phyloP scores from a whole-genome alignment of 306 rosid species.

The Parietaria judaica region DNA sequence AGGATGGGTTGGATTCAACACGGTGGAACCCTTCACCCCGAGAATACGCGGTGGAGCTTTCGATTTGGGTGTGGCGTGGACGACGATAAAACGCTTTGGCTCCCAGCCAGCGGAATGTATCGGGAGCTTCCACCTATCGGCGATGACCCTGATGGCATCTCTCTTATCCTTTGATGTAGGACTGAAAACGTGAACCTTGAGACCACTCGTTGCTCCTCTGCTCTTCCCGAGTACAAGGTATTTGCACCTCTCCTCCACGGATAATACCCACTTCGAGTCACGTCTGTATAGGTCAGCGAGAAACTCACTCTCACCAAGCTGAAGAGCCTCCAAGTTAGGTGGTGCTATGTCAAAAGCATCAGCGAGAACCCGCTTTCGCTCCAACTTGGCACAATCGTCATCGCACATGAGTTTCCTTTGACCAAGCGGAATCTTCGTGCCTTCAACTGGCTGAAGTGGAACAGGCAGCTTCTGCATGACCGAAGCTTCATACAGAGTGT shows the following conservation, averaged over 20 bases:
- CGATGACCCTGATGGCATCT: slow-evolving; percentile 69
- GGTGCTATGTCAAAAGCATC: slow-evolving; percentile 77
- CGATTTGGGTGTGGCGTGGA: slow-evolving; percentile 70
- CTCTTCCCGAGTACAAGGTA: slow-evolving; percentile 71
- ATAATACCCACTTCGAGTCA: slow-evolving; percentile 81
- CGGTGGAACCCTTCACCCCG: slow-evolving; percentile 67
- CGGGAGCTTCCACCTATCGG: slow-evolving; percentile 86
- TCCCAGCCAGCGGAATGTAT: slow-evolving; percentile 85
- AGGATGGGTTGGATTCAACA: slow-evolving; percentile 37
- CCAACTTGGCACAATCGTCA: slow-evolving; percentile 83
- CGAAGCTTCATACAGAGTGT: slow-evolving; percentile 58
- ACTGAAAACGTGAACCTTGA: slow-evolving; percentile 73
- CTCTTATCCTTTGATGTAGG: slow-evolving; percentile 82
- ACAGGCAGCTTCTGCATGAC: slow-evolving; percentile 61
- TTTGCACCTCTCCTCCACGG: slow-evolving; percentile 94
- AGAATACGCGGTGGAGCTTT: slow-evolving; percentile 67
- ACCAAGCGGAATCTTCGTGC: slow-evolving; percentile 62
- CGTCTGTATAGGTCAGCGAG: slow-evolving; percentile 59
- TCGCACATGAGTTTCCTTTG: slow-evolving; percentile 82
- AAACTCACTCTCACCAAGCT: slow-evolving; percentile 71
- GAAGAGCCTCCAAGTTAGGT: slow-evolving; percentile 74
- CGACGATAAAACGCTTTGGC: slow-evolving; percentile 72
- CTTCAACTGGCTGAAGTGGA: slow-evolving; percentile 65
- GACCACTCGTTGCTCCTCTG: slow-evolving; percentile 55
- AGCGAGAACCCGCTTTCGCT: slow-evolving; percentile 83